Conservation (phyloP, 1,284 basidiomycete species). For the Ustilago curta region DNA sequence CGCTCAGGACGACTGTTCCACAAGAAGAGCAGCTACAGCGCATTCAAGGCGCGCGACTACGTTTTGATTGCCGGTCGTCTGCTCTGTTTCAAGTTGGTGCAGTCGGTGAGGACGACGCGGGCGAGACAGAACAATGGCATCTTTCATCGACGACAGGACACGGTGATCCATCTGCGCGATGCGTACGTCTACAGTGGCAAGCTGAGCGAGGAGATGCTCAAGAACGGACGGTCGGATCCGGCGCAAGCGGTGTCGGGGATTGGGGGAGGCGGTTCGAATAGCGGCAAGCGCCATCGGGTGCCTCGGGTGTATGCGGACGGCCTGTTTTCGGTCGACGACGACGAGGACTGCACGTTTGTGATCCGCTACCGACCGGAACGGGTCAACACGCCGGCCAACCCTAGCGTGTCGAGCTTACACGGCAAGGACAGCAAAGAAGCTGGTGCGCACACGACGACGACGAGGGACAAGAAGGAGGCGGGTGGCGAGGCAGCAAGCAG, state of each 20-base stretch:
- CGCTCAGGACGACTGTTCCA: slow-evolving; percentile 79
- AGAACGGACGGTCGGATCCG: slow-evolving; percentile 52
- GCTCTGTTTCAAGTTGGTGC: slow-evolving; percentile 61
- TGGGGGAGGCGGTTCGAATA: slow-evolving; percentile 50
- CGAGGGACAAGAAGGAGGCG: slow-evolving; percentile 9
- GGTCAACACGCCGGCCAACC: slow-evolving; percentile 46
- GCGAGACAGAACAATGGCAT: slow-evolving; percentile 68
- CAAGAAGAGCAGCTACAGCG: slow-evolving; percentile 69
- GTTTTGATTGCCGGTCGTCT: slow-evolving; percentile 63
- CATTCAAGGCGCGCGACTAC: slow-evolving; percentile 59
- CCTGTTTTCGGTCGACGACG: slow-evolving; percentile 60
- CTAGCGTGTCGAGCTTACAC: slow-evolving; percentile 17
- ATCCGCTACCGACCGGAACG: slow-evolving; percentile 60
- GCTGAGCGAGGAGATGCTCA: slow-evolving; percentile 56
- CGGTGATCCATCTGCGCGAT: slow-evolving; percentile 65
- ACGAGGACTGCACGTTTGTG: slow-evolving; percentile 68
- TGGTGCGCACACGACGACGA: neutral
- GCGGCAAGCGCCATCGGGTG: slow-evolving; percentile 47
- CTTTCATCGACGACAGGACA: slow-evolving; percentile 61
- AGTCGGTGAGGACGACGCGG: slow-evolving; percentile 57
- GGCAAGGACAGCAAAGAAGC: slow-evolving; percentile 19
- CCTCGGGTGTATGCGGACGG: slow-evolving; percentile 67
- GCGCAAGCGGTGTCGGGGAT: slow-evolving; percentile 47
- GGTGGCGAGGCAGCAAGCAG: slow-evolving; percentile 1
- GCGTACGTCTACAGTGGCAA: slow-evolving; percentile 67